Evolutionary conservation across 2,329 filamentous ascomycete genomes (phyloP), one percentile per base, ranked within the genome.

Genomic region (Dothideomycetes sp.): DNA sequence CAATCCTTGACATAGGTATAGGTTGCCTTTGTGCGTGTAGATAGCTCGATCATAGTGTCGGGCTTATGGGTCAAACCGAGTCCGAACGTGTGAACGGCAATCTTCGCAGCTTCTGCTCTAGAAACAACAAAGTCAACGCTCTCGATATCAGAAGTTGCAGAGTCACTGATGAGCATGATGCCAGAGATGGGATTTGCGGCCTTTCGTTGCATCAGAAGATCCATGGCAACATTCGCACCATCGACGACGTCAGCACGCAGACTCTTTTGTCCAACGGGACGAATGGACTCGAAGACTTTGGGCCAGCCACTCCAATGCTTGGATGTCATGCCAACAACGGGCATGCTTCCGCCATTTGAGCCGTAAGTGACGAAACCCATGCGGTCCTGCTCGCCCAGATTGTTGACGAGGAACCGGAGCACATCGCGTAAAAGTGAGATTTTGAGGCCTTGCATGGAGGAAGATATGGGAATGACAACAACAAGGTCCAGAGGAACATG

Each of bases 1-100:
- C 91, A 98, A 61, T 98, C 91, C 64, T 96, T 98, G 51, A 98
- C 88, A 55, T 96, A 98, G 1, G 87, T 93, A 57, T 96, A 98
- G 1, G 87, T 93, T 4, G 88, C 91, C 65, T 96, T 98, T 3
- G 91, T 98, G 46, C 87, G 76, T 5, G 84, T 91, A 1, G 91
- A 96, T 10, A 98, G 69, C 63, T 96, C 89, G 48, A 98, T 94
- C 87, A 98, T 94, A 1, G 88, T 95, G 58, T 98, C 91, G 4
- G 91, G 91, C 64, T 96, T 96, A 64, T 98, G 91, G 1, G 89
- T 96, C 69, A 95, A 79, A 37, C 91, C 91, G 13, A 98, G 74
- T 23, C 91, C 91, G 53, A 98, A 98, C 0, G 91, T 95, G 62
- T 96, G 87, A 41, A 98, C 94, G 10, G 85, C 80, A 53, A 98